phyloP scores from a whole-genome alignment of 495 filamentous ascomycete species.

The Penicillium cataractarum region DNA sequence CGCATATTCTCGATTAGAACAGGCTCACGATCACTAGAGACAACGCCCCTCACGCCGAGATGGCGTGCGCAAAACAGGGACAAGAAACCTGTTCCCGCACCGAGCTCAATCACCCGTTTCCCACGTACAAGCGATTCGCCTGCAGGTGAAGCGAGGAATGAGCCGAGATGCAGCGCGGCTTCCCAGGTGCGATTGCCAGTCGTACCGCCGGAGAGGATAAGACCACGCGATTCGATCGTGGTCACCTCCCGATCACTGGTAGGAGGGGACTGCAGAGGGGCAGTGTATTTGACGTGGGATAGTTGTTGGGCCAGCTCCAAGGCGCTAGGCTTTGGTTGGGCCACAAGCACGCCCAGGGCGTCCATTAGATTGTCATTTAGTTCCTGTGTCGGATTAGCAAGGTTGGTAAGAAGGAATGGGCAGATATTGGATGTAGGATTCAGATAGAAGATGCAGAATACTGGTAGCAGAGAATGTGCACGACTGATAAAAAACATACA shows the following conservation, averaged over 20 bases:
- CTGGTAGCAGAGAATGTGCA: too few species aligned
- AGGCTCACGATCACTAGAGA: constrained; percentile 81
- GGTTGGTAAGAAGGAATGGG: background rate
- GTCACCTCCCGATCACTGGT: constrained; percentile 49
- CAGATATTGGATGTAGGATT: constrained; percentile 6
- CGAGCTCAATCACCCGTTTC: constrained; percentile 79
- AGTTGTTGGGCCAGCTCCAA: constrained; percentile 69
- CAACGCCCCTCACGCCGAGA: constrained; percentile 63
- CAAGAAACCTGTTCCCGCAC: constrained; percentile 85
- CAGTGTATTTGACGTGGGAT: constrained; percentile 73
- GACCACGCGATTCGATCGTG: constrained; percentile 65
- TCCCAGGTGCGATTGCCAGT: constrained; percentile 95
- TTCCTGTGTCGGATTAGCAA: constrained; percentile 54
- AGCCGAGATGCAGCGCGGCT: constrained; percentile 81
- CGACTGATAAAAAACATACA: too few species aligned
- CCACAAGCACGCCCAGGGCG: constrained; percentile 60
- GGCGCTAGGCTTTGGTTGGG: constrained; percentile 61
- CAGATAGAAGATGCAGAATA: background rate
- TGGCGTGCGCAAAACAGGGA: constrained; percentile 79
- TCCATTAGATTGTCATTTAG: constrained; percentile 74
- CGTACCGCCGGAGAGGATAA: constrained; percentile 76
- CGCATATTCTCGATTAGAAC: constrained; percentile 70
- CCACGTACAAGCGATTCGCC: constrained; percentile 50
- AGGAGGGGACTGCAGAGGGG: constrained; percentile 35
- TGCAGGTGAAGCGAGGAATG: constrained; percentile 60